These are phyloP conservation scores for Kodamaea fungicola DNA, from an alignment of 1,139 yeast species.

Conservation along the genomic window DNA sequence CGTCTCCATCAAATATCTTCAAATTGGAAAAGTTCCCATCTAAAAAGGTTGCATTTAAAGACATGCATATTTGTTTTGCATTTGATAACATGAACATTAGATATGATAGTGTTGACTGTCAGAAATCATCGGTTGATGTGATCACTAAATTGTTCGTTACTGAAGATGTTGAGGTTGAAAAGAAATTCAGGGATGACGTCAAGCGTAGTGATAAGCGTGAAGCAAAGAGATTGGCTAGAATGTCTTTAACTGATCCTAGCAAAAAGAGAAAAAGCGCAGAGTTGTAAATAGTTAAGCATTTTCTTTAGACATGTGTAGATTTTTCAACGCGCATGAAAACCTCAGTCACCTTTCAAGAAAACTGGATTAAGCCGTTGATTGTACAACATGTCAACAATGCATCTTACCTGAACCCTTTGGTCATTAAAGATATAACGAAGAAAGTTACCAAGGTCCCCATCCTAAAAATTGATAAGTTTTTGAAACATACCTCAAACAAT, in stretches of 20 bases:
- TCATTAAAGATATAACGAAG: constrained; percentile 4
- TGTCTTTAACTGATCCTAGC: constrained; percentile 12
- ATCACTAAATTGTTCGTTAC: constrained; percentile 16
- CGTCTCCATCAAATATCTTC: constrained; percentile 26
- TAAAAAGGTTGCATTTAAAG: constrained; percentile 19
- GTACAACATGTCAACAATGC: constrained; percentile 5
- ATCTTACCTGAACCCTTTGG: constrained; percentile 6
- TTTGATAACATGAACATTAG: constrained; percentile 39
- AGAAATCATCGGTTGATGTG: constrained; percentile 15
- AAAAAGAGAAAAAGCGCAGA: constrained; percentile 8
- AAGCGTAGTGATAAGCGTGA: constrained; percentile 32
- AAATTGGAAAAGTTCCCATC: constrained; percentile 10
- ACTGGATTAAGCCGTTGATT: constrained; percentile 20
- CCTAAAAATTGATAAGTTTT: constrained; percentile 25
- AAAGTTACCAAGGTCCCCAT: constrained; percentile 18
- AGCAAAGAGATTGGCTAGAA: constrained; percentile 32
- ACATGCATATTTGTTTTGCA: constrained; percentile 38
- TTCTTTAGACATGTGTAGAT: too few species aligned
- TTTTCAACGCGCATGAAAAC: constrained; percentile 8
- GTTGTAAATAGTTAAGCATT: neutral
- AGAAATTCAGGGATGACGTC: constrained; percentile 18
- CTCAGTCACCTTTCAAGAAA: constrained; percentile 21
- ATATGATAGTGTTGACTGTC: constrained; percentile 19
- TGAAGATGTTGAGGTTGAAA: constrained; percentile 16
- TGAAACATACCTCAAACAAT: constrained; percentile 15